Evolutionary conservation across 2,329 filamentous ascomycete species (phyloP).

Genomic region (Trichoderma cornu-damae): DNA sequence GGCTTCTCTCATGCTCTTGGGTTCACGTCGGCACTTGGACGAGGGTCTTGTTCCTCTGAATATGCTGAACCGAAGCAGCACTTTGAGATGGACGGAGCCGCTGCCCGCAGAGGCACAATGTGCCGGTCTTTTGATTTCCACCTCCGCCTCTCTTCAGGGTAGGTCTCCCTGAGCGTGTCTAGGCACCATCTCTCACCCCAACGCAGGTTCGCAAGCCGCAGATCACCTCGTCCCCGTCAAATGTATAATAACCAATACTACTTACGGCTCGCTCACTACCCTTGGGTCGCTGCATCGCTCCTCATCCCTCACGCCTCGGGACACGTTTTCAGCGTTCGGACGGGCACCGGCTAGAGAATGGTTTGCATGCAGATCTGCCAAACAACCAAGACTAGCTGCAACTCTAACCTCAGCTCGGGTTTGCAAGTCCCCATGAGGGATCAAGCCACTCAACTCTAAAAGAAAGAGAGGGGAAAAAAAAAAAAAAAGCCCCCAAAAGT

Average conservation of each 20-base stretch:
- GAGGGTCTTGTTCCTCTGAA: too few relatives aligned
- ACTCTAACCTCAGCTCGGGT: slow-evolving; percentile 13
- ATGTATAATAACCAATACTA: too few relatives aligned
- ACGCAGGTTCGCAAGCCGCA: not conserved
- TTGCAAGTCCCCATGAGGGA: not conserved
- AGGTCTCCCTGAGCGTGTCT: not conserved
- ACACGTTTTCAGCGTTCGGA: not conserved
- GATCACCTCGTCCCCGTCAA: not conserved
- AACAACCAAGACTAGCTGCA: not conserved
- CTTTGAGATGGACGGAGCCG: not conserved
- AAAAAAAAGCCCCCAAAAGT: too few relatives aligned
- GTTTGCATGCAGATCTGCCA: not conserved
- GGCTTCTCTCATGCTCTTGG: too few relatives aligned
- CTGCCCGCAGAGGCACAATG: not conserved
- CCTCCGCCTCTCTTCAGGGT: not conserved
- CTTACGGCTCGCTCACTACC: too few relatives aligned
- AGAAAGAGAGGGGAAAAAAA: too few relatives aligned
- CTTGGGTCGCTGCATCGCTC: too few relatives aligned
- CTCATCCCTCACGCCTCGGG: not conserved
- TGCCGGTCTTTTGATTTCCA: too few relatives aligned
- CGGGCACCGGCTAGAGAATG: not conserved
- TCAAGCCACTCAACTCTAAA: slow-evolving; percentile 9
- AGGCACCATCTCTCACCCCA: not conserved
- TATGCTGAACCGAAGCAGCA: not conserved
- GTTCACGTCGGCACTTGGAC: too few relatives aligned